Percentiles rank a stretch among this genome's conserved stretches.
phyloP scores from a whole-genome alignment of 768 basidiomycete species.

The Phaffia australis region DNA sequence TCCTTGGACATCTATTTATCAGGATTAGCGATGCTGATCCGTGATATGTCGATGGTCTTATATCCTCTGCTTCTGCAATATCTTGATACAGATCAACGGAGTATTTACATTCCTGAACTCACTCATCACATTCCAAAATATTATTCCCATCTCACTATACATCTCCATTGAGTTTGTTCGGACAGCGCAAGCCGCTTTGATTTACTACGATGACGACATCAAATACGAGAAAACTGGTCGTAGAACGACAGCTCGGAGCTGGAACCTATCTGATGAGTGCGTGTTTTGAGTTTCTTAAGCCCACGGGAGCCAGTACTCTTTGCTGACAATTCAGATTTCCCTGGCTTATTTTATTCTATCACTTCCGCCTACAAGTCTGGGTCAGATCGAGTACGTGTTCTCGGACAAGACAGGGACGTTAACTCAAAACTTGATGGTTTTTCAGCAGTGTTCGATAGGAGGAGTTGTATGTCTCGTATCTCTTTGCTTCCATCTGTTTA shows the following conservation, averaged over 20 bases:
- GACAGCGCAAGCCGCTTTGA: conserved; percentile 42
- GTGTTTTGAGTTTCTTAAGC: neutral
- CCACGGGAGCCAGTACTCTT: too few species aligned
- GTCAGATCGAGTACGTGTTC: conserved; percentile 92
- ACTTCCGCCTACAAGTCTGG: conserved; percentile 43
- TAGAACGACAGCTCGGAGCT: conserved; percentile 73
- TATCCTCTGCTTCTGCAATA: neutral
- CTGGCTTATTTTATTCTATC: neutral
- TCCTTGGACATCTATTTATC: neutral
- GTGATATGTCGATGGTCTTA: neutral
- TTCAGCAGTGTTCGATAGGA: conserved; percentile 82
- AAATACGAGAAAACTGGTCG: conserved; percentile 59
- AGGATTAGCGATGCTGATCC: neutral
- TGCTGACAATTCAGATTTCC: conserved; percentile 42
- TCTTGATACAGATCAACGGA: neutral
- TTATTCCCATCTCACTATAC: conserved; percentile 88
- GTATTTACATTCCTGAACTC: conserved; percentile 46
- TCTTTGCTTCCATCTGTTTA: neutral
- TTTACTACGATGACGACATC: conserved; percentile 45
- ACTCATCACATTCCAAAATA: conserved; percentile 93
- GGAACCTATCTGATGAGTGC: conserved; percentile 85
- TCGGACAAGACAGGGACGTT: conserved; percentile 95
- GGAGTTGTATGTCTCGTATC: conserved; percentile 39
- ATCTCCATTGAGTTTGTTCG: conserved; percentile 98
- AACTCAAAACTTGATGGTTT: conserved; percentile 98